Evolutionary conservation across 257 asterid genomes (phyloP).

Genomic region (Scutellaria minor): DNA sequence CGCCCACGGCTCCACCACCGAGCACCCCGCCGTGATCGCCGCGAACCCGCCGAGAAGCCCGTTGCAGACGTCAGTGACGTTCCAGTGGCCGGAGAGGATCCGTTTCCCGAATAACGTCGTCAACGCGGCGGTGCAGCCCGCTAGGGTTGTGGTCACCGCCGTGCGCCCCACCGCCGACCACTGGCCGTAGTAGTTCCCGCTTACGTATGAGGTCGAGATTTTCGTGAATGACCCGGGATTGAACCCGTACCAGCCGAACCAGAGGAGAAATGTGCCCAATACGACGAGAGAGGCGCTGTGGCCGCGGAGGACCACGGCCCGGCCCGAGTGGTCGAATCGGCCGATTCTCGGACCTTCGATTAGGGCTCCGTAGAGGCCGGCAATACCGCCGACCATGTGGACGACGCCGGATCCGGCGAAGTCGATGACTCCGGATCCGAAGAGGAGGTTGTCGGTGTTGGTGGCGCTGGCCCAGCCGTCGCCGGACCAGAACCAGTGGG

Average conservation of each 20-base stretch:
- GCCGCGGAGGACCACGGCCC: slow-evolving; percentile 65
- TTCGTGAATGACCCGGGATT: slow-evolving; percentile 84
- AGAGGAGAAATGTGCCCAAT: slow-evolving; percentile 68
- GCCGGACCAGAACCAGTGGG: slow-evolving; percentile 90
- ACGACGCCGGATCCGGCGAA: slow-evolving; percentile 96
- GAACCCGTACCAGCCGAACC: slow-evolving; percentile 98
- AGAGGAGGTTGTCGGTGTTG: slow-evolving; percentile 45
- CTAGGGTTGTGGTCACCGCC: slow-evolving; percentile 88
- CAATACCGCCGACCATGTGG: slow-evolving; percentile 92
- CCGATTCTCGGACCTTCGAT: slow-evolving; percentile 93
- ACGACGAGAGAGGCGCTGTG: slow-evolving; percentile 86
- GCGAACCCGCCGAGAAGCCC: slow-evolving; percentile 92
- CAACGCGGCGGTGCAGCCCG: slow-evolving; percentile 91
- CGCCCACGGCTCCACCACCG: slow-evolving; percentile 98
- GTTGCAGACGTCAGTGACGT: slow-evolving; percentile 87
- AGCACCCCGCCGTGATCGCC: slow-evolving; percentile 87
- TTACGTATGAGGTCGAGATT: slow-evolving; percentile 48
- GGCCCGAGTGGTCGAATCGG: slow-evolving; percentile 74
- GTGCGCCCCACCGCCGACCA: slow-evolving; percentile 97
- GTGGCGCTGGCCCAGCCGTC: slow-evolving; percentile 92
- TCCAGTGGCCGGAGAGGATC: slow-evolving; percentile 84
- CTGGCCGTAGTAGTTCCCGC: slow-evolving; percentile 71
- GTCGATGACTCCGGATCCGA: slow-evolving; percentile 86
- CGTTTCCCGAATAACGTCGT: slow-evolving; percentile 82
- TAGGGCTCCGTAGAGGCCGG: slow-evolving; percentile 76